Evolutionary conservation across 192 early-diverging fungal genomes (phyloP), one percentile per base, ranked within the genome.

Genomic region (Obelidium mucronatum): DNA sequence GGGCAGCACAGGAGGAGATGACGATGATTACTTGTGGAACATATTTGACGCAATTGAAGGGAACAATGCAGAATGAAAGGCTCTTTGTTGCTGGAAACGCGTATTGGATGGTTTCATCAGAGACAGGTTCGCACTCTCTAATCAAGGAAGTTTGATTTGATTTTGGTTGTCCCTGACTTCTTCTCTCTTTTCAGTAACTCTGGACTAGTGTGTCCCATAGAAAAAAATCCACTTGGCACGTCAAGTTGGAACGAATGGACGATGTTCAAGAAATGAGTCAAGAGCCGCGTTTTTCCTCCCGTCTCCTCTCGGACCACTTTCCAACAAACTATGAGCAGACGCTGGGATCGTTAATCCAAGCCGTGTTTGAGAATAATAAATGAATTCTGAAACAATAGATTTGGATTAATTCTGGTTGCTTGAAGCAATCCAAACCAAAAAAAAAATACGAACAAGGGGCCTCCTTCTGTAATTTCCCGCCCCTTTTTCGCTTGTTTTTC

Each of bases 21-120:
- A 91, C 56, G 91, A 93, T 36, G 93, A 96, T 76, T 96, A 91
- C 89, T 92, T 93, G 61, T 93, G 93, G 92, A 88, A 90, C 17
- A 77, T 94, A 35, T 91, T n/a, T 94, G 65, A 90, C 93, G 75
- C 91, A 93, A 0, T 85, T 96, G 86, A 80, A 94, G 0, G 91
- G 90, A 3, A 91, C 87, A 35, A 95, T 96, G 93, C 79, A 84
- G 52, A 89, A 89, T 37, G 93, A 94, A 64, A 92, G 94, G 62
- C 82, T 95, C 13, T 95, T 93, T 71, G 93, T 94, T 26, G 90
- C 93, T 0, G 91, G 90, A 0, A 90, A 88, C 15, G 87, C 93
- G 26, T 95, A 91, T 55, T 84, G 79, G 60, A 75, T 91, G 44
- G 85, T 85, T 39, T 83, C 87, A 3, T 48, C 67, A 24, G 71